phyloP scores from a whole-genome alignment of 2,329 filamentous ascomycete species.

The Cryoendolithus antarcticus region DNA sequence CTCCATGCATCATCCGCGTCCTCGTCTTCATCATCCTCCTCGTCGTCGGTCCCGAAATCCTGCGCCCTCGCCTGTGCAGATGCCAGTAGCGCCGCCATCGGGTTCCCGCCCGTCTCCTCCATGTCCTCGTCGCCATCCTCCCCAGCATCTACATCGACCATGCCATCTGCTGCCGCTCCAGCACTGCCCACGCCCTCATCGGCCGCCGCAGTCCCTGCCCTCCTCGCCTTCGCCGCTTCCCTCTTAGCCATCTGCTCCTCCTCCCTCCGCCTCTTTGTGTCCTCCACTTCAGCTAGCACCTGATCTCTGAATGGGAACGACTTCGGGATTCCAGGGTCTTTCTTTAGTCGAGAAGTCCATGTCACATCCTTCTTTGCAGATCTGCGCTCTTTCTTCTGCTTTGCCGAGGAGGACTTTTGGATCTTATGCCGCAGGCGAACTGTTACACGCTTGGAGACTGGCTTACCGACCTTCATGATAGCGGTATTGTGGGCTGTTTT shows the following conservation, averaged over 20 bases:
- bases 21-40: slow-evolving; percentile 44
- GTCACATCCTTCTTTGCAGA: slow-evolving; percentile 89
- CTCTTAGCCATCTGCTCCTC: slow-evolving; percentile 62
- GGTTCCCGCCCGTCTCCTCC: slow-evolving; percentile 60
- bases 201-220: slow-evolving; percentile 22
- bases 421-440: slow-evolving; percentile 92
- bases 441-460: slow-evolving; percentile 83
- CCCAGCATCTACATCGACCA: slow-evolving; percentile 37
- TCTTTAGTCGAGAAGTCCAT: slow-evolving; percentile 92
- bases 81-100: slow-evolving; percentile 82
- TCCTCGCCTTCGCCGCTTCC: slow-evolving; percentile 50
- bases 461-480: slow-evolving; percentile 40
- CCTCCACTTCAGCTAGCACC: slow-evolving; percentile 87
- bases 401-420: slow-evolving; percentile 77
- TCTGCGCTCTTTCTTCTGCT: slow-evolving; percentile 84
- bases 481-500: background rate
- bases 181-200: slow-evolving; percentile 19
- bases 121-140: slow-evolving; percentile 42
- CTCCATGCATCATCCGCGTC: slow-evolving; percentile 30
- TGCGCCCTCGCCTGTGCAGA: slow-evolving; percentile 69
- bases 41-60: slow-evolving; percentile 46
- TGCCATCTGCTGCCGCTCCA: slow-evolving; percentile 32
- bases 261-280: slow-evolving; percentile 65
- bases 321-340: slow-evolving; percentile 95
- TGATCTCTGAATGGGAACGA: slow-evolving; percentile 96